Evolutionary conservation across 2,329 filamentous ascomycete genomes (phyloP).

Genomic region (Alternaria panax): DNA sequence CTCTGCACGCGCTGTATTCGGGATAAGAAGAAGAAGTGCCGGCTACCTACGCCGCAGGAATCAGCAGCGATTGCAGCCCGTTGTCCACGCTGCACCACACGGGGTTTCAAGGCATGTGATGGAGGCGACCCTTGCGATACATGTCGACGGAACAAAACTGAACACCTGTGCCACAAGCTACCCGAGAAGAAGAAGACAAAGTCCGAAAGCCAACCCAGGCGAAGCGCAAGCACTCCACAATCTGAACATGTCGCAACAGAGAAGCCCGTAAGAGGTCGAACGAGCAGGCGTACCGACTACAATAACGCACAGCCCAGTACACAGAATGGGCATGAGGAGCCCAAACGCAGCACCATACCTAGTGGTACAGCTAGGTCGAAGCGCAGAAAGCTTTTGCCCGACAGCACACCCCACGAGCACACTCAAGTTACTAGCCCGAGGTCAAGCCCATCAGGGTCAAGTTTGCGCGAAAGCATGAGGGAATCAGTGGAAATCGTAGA

Average conservation of each 20-base stretch:
- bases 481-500: background rate
- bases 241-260: background rate
- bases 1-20: constrained; percentile 13
- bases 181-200: background rate
- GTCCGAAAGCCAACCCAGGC: background rate
- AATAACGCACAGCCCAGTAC: background rate
- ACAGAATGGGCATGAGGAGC: background rate
- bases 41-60: constrained; percentile 19
- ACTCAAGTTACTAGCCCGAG: background rate
- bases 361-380: background rate
- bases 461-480: background rate
- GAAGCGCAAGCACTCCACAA: background rate
- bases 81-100: constrained; percentile 21
- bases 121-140: constrained; percentile 15
- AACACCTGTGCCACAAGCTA: constrained; percentile 2
- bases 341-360: background rate
- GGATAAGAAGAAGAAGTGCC: constrained; percentile 17
- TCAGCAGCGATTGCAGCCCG: constrained; percentile 17
- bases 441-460: background rate
- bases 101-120: constrained; percentile 22
- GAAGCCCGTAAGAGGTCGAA: background rate
- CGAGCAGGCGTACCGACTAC: background rate
- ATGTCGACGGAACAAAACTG: constrained; percentile 16
- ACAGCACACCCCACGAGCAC: background rate
- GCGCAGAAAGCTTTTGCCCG: background rate